A percentile compares a stretch with the other conserved stretches of the same genome.
Evolutionary conservation across 148 eudicot genomes (phyloP).

Genomic region (Camellia japonica): DNA sequence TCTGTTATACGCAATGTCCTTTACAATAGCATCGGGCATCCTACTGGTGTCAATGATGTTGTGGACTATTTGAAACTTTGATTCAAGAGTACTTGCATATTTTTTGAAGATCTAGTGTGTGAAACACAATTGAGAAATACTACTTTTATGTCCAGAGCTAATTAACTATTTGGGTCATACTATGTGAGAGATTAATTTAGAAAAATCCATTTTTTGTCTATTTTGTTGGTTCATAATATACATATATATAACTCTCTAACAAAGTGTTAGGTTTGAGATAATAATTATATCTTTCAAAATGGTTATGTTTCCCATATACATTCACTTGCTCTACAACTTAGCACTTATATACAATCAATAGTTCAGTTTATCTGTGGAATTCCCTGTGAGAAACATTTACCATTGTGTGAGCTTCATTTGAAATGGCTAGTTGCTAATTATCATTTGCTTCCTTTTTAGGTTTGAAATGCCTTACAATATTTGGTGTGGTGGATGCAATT

Average conservation of each 20-base stretch:
- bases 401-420: background rate
- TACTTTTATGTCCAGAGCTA: background rate
- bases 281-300: background rate
- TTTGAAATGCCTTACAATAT: conserved; percentile 97
- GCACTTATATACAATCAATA: background rate
- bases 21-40: background rate
- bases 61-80: background rate
- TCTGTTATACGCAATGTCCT: background rate
- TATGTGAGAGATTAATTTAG: background rate
- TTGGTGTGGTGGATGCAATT: conserved; percentile 97
- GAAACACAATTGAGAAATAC: background rate
- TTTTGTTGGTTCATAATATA: background rate
- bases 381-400: background rate
- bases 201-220: background rate
- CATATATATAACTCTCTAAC: background rate
- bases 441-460: conserved; percentile 37
- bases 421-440: conserved; percentile 11
- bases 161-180: conserved; percentile 1
- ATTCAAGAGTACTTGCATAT: background rate
- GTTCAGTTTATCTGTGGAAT: background rate
- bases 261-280: background rate
- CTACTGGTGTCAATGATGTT: background rate
- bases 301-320: too few species aligned
- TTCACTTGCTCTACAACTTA: background rate
- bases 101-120: background rate